Base-by-base conservation (phyloP, 2,329 filamentous ascomycete genomes). In the Xylariaceae sp. region DNA sequence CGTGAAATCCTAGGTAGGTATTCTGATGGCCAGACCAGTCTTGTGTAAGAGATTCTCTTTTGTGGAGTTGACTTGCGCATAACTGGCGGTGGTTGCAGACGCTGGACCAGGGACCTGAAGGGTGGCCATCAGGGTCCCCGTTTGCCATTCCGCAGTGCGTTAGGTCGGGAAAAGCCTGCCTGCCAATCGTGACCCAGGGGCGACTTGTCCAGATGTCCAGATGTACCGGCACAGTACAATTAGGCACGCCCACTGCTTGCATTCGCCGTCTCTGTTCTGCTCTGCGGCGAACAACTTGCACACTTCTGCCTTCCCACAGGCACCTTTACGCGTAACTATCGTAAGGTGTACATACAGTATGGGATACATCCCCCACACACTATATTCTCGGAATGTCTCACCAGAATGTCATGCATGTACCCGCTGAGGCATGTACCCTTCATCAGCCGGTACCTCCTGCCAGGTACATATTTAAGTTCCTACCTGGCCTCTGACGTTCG, bases 121-220 rank as follows among this genome's bases (percentile, higher is more conserved):
- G 41, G 31, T 63, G 54, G 51, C 63, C 64, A 65, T 65, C 64
- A 37, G 35, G 35, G 35, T 37, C 12, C 35, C 35, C 35, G 8
- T 37, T 37, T 7, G 35, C 35, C 12, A 37, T 37, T 37, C 35
- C 8, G 8, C 35, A 37, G 8, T 11, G 12, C 3, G 35, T 37
- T 37, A 37, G 35, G 35, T 11, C 35, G 35, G 35, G 35, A 37
- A 37, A 37, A 37, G 35, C 35, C 35, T 37, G 35, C 35, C 35
- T 11, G 8, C 35, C 35, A 37, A 37, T 37, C 35, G 12, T 6
- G 35, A 2, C 8, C 8, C 4, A 3, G 5, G 8, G 35, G 4
- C 35, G 35, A 37, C 35, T 3, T 37, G 35, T 11, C 8, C 35
- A 37, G 7, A 5, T 6, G 12, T 9, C 2, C 35, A 2, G 32